Percentiles rank a stretch among this genome's conserved stretches.
phyloP scores from a whole-genome alignment of 2,329 filamentous ascomycete species.

The Fonsecaea pedrosoi region DNA sequence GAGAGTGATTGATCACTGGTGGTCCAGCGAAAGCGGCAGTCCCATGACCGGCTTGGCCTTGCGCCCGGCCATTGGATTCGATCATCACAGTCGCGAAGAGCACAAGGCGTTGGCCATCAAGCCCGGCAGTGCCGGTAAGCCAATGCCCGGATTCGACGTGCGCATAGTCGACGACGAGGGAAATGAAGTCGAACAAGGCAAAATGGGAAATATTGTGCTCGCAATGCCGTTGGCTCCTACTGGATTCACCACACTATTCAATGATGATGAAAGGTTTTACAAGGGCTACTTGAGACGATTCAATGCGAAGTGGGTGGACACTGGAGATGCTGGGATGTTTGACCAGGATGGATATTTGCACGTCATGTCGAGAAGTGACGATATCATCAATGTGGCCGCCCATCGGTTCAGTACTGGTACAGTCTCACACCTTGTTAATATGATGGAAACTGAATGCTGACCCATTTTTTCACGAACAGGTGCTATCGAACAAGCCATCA shows the following conservation, averaged over 20 bases:
- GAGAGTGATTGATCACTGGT: conserved; percentile 74
- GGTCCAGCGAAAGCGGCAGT: conserved; percentile 73
- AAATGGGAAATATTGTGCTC: conserved; percentile 91
- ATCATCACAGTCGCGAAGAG: conserved; percentile 39
- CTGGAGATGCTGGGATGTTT: conserved; percentile 86
- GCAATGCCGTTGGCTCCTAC: conserved; percentile 82
- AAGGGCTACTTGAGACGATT: conserved; percentile 85
- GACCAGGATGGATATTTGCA: conserved; percentile 73
- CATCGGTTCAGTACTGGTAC: conserved; percentile 86
- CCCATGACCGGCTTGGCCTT: conserved; percentile 72
- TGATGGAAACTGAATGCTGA: conserved; percentile 14
- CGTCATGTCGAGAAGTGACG: conserved; percentile 72
- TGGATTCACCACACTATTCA: conserved; percentile 83
- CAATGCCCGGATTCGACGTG: conserved; percentile 91
- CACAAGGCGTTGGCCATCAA: conserved; percentile 67
- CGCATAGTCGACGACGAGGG: conserved; percentile 82
- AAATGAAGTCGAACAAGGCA: conserved; percentile 70
- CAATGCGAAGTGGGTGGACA: conserved; percentile 82
- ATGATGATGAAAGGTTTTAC: conserved; percentile 85
- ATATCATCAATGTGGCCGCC: conserved; percentile 94
- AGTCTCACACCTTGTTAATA: conserved; percentile 39
- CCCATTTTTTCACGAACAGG: conserved; percentile 55
- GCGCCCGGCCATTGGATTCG: conserved; percentile 65
- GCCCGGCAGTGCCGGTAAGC: conserved; percentile 86
- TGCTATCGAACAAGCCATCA: conserved; percentile 88